A percentile compares a stretch with the other conserved stretches of the same genome.
phyloP scores from a whole-genome alignment of 2,329 filamentous ascomycete species.

The Penicillium sp. region DNA sequence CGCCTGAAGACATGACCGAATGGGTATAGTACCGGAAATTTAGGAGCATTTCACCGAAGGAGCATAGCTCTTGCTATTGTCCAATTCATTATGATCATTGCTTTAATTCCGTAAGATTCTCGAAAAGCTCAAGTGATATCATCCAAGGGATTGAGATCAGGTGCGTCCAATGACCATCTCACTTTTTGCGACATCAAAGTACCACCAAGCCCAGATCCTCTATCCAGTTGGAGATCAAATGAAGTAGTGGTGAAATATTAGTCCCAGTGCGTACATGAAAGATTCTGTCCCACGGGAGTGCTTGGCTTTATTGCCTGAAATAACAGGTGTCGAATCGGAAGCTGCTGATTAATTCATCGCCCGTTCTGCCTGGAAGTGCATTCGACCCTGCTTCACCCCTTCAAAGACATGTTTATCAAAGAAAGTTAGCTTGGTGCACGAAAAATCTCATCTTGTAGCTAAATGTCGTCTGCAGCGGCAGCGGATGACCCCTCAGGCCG shows the following conservation, averaged over 20 bases:
- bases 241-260: not conserved
- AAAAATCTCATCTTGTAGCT: not conserved
- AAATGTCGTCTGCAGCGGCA: conserved; percentile 8
- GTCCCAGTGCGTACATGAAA: not conserved
- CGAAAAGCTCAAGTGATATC: no score
- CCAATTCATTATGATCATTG: no score
- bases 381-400: not conserved
- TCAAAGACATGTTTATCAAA: not conserved
- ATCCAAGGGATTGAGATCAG: not conserved
- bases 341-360: not conserved
- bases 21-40: not conserved
- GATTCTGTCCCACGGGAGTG: not conserved
- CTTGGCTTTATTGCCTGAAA: not conserved
- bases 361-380: not conserved
- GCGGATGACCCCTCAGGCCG: conserved; percentile 12
- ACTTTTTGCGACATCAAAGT: not conserved
- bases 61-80: no score
- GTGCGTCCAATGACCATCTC: not conserved
- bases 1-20: not conserved
- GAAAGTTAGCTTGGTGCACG: not conserved
- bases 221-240: not conserved
- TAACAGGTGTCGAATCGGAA: conserved; percentile 3
- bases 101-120: no score
- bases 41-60: no score
- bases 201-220: no score